Percentiles rank a stretch among this genome's conserved stretches.
phyloP scores from a whole-genome alignment of 345 rosid species.

The Bruguiera sexangula region DNA sequence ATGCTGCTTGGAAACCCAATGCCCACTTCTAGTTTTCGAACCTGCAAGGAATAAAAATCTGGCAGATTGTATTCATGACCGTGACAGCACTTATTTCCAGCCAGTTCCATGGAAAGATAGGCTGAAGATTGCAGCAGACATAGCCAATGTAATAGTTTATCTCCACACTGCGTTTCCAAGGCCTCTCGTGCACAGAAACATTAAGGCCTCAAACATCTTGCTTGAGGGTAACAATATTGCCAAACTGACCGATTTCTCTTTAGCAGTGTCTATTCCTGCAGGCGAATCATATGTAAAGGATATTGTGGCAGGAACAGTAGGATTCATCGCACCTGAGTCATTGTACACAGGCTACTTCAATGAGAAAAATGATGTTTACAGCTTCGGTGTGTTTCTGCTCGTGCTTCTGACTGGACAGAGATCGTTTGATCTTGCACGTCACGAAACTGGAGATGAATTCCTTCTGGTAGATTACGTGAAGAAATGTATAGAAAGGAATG shows the following conservation, averaged over 20 bases:
- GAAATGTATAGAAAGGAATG: background rate
- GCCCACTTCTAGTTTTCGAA: slow-evolving; percentile 19
- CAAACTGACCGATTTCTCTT: slow-evolving; percentile 17
- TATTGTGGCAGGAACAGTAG: background rate
- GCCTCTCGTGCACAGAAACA: slow-evolving; percentile 16
- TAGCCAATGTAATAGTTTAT: slow-evolving; percentile 20
- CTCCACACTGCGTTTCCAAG: slow-evolving; percentile 24
- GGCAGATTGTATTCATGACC: background rate
- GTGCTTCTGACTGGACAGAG: slow-evolving; percentile 17
- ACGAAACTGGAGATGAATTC: background rate
- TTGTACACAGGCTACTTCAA: background rate
- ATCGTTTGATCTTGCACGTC: background rate
- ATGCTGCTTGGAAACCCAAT: slow-evolving; percentile 24
- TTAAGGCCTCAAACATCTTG: background rate
- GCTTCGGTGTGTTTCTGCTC: slow-evolving; percentile 15
- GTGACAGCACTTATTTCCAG: background rate
- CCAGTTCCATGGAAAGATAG: slow-evolving; percentile 16
- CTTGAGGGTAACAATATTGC: slow-evolving; percentile 4
- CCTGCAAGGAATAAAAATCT: slow-evolving; percentile 9
- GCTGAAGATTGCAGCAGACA: slow-evolving; percentile 23
- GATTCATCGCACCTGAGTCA: slow-evolving; percentile 16
- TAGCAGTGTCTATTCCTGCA: slow-evolving; percentile 17
- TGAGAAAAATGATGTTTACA: slow-evolving; percentile 31
- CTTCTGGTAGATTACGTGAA: background rate
- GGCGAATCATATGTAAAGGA: slow-evolving; percentile 14